Conservation (phyloP, 2,329 filamentous ascomycete genomes). For the Epichloe amarillans region DNA sequence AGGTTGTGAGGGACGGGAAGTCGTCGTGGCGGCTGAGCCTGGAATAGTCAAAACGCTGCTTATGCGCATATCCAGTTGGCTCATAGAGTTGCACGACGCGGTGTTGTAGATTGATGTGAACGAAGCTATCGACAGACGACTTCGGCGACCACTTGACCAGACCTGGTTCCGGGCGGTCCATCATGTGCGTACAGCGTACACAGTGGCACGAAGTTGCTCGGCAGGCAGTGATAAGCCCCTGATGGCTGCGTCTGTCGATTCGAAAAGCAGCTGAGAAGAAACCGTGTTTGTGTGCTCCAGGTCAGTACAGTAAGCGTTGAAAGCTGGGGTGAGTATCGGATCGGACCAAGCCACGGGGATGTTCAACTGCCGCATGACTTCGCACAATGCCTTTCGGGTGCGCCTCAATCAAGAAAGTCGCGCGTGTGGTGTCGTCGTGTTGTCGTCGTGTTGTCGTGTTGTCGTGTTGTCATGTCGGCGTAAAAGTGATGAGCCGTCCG, state of each 20-base stretch:
- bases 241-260: background rate
- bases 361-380: slow-evolving; percentile 2
- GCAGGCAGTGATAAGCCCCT: background rate
- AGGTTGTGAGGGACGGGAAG: slow-evolving; percentile 49
- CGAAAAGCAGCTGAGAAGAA: background rate
- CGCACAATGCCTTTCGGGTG: background rate
- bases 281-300: too few relatives aligned
- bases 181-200: slow-evolving; percentile 10
- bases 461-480: background rate
- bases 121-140: slow-evolving; percentile 42
- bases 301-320: too few relatives aligned
- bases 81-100: slow-evolving; percentile 50
- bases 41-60: slow-evolving; percentile 42
- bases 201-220: too few relatives aligned
- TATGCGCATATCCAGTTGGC: slow-evolving; percentile 44
- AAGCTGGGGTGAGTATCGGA: too few relatives aligned
- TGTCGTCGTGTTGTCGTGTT: background rate
- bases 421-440: background rate
- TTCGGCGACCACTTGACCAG: slow-evolving; percentile 56
- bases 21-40: slow-evolving; percentile 47
- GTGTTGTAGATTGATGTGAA: slow-evolving; percentile 52
- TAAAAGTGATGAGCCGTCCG: background rate
- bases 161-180: slow-evolving; percentile 49
- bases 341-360: too few relatives aligned
- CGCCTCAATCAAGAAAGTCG: background rate